A percentile compares a stretch with the other conserved stretches of the same genome.
Conservation (phyloP, 208 protist species). For the Acanthamoeba healyi region DNA sequence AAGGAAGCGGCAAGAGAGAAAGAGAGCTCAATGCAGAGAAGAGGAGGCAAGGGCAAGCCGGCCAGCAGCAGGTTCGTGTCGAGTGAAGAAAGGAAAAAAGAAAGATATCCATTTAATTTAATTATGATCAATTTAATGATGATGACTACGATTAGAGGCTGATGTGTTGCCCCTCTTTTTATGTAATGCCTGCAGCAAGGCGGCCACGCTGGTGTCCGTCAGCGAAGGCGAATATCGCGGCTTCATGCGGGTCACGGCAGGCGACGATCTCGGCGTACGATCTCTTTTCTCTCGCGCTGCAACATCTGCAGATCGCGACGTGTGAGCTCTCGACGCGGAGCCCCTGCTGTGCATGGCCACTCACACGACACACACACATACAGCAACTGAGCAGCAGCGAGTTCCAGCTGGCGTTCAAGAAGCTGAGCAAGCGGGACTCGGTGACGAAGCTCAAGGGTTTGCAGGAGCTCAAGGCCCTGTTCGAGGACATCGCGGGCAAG, state of each 20-base stretch:
- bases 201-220: slow-evolving; percentile 12
- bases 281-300: not conserved
- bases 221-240: slow-evolving; percentile 38
- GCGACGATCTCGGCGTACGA: slow-evolving; percentile 35
- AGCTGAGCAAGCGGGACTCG: slow-evolving; percentile 69
- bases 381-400: slow-evolving; percentile 65
- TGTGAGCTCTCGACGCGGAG: not conserved
- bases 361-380: not conserved
- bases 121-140: not conserved
- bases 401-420: slow-evolving; percentile 73
- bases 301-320: not conserved
- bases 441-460: slow-evolving; percentile 75
- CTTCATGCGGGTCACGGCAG: slow-evolving; percentile 43
- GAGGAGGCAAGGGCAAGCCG: slow-evolving; percentile 41
- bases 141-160: no score
- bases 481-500: slow-evolving; percentile 48
- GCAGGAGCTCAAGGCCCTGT: slow-evolving; percentile 58
- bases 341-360: not conserved
- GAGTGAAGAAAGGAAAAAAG: no score
- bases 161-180: no score
- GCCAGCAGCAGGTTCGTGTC: slow-evolving; percentile 26
- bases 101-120: no score
- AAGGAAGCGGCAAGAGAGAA: not conserved
- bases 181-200: not conserved
- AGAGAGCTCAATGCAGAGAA: not conserved